Evolutionary conservation across 2,329 filamentous ascomycete genomes (phyloP), one percentile per base, ranked within the genome.

Genomic region (Fusarium irregulare): DNA sequence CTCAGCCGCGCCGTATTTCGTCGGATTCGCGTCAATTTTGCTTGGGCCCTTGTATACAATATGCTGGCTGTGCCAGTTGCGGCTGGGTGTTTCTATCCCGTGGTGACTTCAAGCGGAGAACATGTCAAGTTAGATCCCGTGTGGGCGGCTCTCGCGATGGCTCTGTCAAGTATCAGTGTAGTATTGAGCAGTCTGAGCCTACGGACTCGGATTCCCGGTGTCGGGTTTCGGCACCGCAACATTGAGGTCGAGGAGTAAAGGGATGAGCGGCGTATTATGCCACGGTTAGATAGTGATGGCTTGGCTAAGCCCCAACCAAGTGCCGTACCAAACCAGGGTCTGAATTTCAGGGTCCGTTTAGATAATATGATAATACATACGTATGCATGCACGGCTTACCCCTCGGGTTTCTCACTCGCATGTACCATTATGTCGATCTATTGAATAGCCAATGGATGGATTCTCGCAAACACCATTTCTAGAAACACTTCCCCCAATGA

Each of bases 91-190:
- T 82, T 97, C 62, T 97, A 92, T 78, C 81, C 86, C 4, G 69
- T 90, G 48, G 77, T 74, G 56, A 84, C 83, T 48, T 77, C 78
- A 6, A 75, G 77, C 3, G 86, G 84, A 3, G 77, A 78, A 30
- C 91, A 92, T 76, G 80, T 93, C 21, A 82, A 87, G 64, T 80
- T 94, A 48, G 90, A 93, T 77, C 92, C 92, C 0, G 92, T 92
- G 2, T 98, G 94, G 94, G 95, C 94, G 7, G 91, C 90, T 71
- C 80, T 97, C 77, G 94, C 94, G 2, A 98, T 98, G 95, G 95
- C 95, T 27, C 80, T 94, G 78, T 97, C 94, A 80, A 95, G 92
- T 79, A 90, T 98, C 71, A 96, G 92, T 76, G 94, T 98, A 47
- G 92, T 98, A 53, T 81, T 88, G 76, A 97, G 93, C 78, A 95